phyloP scores from a whole-genome alignment of 352 stramenopile species.

The Phytophthora pini region DNA sequence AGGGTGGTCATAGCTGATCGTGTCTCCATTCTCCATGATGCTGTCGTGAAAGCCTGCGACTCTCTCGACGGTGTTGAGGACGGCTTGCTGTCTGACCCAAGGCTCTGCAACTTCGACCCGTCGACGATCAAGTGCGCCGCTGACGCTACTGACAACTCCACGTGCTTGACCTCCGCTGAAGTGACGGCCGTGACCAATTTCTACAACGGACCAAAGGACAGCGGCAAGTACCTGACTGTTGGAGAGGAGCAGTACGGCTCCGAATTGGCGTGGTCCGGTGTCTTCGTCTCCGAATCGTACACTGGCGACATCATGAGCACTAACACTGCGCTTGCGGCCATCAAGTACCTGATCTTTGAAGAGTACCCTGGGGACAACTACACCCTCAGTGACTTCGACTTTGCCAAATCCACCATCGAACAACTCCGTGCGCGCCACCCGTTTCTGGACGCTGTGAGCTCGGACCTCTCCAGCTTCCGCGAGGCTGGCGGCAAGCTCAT shows the following conservation, averaged over 20 bases:
- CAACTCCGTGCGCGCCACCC: conserved; percentile 39
- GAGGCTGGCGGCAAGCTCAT: conserved; percentile 49
- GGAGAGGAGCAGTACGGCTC: conserved; percentile 52
- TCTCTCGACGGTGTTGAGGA: conserved; percentile 47
- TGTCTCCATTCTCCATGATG: conserved; percentile 42
- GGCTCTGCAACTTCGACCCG: conserved; percentile 42
- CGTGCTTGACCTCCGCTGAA: conserved; percentile 44
- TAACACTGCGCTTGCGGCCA: conserved; percentile 39
- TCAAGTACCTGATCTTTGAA: conserved; percentile 54
- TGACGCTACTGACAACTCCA: conserved; percentile 38
- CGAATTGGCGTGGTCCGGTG: conserved; percentile 48
- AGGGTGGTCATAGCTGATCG: conserved; percentile 36
- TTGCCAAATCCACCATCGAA: conserved; percentile 45
- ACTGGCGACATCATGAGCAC: conserved; percentile 37
- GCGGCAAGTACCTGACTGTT: conserved; percentile 42
- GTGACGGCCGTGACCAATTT: conserved; percentile 42
- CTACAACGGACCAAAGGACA: conserved; percentile 46
- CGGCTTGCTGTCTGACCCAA: conserved; percentile 43
- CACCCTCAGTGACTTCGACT: conserved; percentile 48
- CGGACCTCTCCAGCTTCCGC: conserved; percentile 47
- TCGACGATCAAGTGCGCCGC: conserved; percentile 37
- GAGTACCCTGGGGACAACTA: conserved; percentile 45
- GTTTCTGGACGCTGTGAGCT: conserved; percentile 46
- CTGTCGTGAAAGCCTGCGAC: conserved; percentile 44
- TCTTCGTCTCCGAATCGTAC: conserved; percentile 43